Evolutionary conservation across 306 rosid genomes (phyloP), one percentile per base, ranked within the genome.

Genomic region (Sphenostylis stenocarpa): DNA sequence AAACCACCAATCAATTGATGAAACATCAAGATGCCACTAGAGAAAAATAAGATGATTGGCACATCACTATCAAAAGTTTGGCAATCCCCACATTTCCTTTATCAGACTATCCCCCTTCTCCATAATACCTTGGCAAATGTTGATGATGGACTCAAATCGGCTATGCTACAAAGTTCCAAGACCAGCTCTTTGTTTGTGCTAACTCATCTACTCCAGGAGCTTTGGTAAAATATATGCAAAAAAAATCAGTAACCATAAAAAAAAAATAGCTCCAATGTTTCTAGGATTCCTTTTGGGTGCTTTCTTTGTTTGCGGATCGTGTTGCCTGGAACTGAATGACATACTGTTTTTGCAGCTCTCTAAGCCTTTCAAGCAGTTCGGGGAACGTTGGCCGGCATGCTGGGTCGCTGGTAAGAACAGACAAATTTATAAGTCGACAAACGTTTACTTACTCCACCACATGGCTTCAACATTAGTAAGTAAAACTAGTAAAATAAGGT

Each of bases 351-450:
- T 93, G 98, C 73, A 96, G 70, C 53, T 96, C 99, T 81, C 83
- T 81, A 6, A 96, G 86, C 83, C 53, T 88, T 68, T 91, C 97
- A 44, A 93, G 85, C 81, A 96, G 86, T 80, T 85, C 97, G 70
- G 87, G 98, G 70, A 96, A 96, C 38, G 98, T 82, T 65, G 99
- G 96, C 52, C 99, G 85, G 80, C 58, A 17, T 47, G 96, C 73
- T 41, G 99, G 90, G 77, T 93, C 97, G 64, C 99, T 96, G 93
- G 75, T 73, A 56, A 51, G 67, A 83, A 80, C 63, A 21, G 65
- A 81, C 56, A 76, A 81, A 61, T 43, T 79, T 66, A 23, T 49
- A 62, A 81, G 65, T 80, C 7, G 61, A 19, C 62, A 36, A 13
- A 73, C 38, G 41, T 61, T 48, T 34, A 68, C 51, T 44, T 21